Evolutionary conservation across 306 rosid species (phyloP), one percentile per base, ranked within the genome.

Genomic region (Cucurbita argyrosperma): DNA sequence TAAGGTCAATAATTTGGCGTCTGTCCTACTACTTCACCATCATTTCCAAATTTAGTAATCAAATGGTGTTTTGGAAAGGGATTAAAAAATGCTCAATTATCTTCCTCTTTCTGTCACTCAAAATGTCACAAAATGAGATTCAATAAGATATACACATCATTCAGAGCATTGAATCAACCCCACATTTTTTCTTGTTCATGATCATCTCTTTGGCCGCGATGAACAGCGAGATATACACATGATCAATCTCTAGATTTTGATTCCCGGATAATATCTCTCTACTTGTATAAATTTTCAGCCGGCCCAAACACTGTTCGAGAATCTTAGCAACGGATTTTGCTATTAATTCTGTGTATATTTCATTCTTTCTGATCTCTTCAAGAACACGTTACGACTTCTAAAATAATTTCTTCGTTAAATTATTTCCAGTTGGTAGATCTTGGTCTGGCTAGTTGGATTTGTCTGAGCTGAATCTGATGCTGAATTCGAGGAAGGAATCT

Each of bases 211-310:
- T 46, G 30, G 46, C 82, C 56, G 19, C 37, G 74, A 39, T 72
- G 80, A 80, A 77, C 79, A 39, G 52, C 52, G 88, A 88, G 96
- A 90, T 60, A 91, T 39, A 89, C 14, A n/a, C n/a, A n/a, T n/a
- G n/a, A 90, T 91, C 97, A 63, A 15, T 58, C 14, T 26, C 40
- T 11, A 23, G 40, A 58, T 58, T 58, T 58, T 58, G 40, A 58
- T 58, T 58, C 40, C 4, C 3, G 63, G 16, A 23, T 58, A 23
- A 10, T 57, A 4, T 57, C 38, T 57, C 42, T 58, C n/a, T 55
- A 55, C 30, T 58, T 30, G 62, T 21, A 3, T 0, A 10, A 5
- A 16, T 57, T 57, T 56, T 56, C 14, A 56, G 37, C 62, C 62
- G 37, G 62, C 37, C 62, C 10, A 18, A 54, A 7, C 58, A 23